Evolutionary conservation across 495 filamentous ascomycete genomes (phyloP), one percentile per base, ranked within the genome.

Genomic region (Daldinia caldariorum): DNA sequence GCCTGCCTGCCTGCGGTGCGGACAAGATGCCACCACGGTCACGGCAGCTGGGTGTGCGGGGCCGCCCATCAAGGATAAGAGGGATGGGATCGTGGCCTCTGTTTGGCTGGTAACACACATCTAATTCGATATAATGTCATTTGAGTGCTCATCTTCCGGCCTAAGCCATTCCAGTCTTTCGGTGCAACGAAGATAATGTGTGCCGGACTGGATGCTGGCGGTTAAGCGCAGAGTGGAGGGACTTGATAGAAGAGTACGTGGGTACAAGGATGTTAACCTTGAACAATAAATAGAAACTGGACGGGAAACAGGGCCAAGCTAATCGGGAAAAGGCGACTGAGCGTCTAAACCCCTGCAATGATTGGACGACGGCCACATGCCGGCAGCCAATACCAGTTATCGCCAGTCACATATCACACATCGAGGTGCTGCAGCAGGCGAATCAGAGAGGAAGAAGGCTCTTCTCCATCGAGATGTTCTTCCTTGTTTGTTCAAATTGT

Each of bases 341-440:
- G 82, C 82, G 81, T 82, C 79, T 83, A 83, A 77, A 78, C 79
- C 76, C 78, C 56, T 69, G 67, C 34, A 22, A 9, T 55, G 58
- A 76, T 74, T 79, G 75, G 78, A 70, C 75, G 76, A 76, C 75
- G 66, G 76, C 62, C 54, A 76, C 53, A 67, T 68, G 66, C 68
- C 68, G 39, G 54, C 53, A 68, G 61, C 72, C 75, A 77, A 77
- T 77, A 59, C 67, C 55, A 71, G 38, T 43, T 37, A 61, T 58
- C 56, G 70, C 37, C 56, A 57, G 58, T 74, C 71, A 69, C 58
- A 70, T 67, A 73, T 75, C 72, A 74, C 72, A 77, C 67, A 58
- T 49, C 58, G 63, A 51, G 38, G 65, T 37, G 32, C 54, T 67
- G 69, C 69, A 72, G 64, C 60, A 61, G 64, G 43, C 69, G 64